Conservation (phyloP, 78 protist species). For the Parvularia atlantis region DNA sequence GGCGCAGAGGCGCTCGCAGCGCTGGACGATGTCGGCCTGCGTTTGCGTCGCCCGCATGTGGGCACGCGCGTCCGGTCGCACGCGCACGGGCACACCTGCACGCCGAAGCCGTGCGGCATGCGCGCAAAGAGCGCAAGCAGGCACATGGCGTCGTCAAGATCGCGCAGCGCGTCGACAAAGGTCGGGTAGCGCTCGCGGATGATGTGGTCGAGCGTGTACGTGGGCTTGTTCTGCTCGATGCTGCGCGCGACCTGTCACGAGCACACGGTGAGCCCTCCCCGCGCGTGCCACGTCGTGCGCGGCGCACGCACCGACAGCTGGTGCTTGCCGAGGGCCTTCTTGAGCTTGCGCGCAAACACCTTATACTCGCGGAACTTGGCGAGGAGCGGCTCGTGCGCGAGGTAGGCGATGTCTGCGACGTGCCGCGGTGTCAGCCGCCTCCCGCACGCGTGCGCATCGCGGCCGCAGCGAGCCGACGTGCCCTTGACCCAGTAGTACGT, state of each 20-base stretch:
- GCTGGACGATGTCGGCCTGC: neutral
- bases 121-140: slow-evolving; percentile 67
- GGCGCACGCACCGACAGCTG: neutral
- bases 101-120: slow-evolving; percentile 27
- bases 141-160: slow-evolving; percentile 87
- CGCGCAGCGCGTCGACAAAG: slow-evolving; percentile 82
- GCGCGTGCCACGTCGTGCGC: no score
- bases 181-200: slow-evolving; percentile 84
- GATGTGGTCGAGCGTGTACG: slow-evolving; percentile 41
- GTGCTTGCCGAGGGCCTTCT: slow-evolving; percentile 17
- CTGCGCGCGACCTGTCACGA: no score
- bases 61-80: neutral
- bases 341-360: slow-evolving; percentile 5
- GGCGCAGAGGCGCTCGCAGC: slow-evolving; percentile 37
- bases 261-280: no score
- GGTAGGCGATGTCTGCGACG: slow-evolving; percentile 75
- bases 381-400: slow-evolving; percentile 85
- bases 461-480: neutral
- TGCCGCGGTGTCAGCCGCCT: no score
- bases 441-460: neutral
- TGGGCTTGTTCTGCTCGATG: slow-evolving; percentile 25
- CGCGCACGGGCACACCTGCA: neutral
- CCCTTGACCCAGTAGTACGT: slow-evolving; percentile 21
- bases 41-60: slow-evolving; percentile 5
- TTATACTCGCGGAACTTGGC: slow-evolving; percentile 65